Percentiles rank a stretch among this genome's conserved stretches.
Evolutionary conservation across 345 rosid genomes (phyloP).

Genomic region (Populus alba): DNA sequence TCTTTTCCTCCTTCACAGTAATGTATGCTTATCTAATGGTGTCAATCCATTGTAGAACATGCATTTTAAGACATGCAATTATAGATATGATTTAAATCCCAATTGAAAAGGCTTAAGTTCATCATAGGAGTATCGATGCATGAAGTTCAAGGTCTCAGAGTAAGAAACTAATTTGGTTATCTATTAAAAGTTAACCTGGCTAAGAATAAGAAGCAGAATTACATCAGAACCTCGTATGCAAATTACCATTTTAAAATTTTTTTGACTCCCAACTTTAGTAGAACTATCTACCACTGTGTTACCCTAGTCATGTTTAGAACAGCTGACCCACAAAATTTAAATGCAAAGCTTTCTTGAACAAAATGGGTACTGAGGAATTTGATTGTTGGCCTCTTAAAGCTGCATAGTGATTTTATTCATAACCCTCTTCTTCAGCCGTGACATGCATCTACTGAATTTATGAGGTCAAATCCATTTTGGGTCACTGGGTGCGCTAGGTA

Average conservation of each 20-base stretch:
- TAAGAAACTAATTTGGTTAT: background rate
- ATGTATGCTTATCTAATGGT: background rate
- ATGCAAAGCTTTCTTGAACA: background rate
- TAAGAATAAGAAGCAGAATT: background rate
- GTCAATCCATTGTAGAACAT: background rate
- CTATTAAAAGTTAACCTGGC: background rate
- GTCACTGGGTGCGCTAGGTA: background rate
- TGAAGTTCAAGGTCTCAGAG: background rate
- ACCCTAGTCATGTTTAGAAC: background rate
- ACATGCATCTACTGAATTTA: background rate
- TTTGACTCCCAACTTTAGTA: background rate
- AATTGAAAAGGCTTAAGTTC: background rate
- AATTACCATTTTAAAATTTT: background rate
- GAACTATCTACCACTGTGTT: background rate
- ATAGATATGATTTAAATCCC: background rate
- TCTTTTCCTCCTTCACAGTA: background rate
- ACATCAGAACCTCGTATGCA: background rate
- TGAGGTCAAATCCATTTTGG: constrained; percentile 2
- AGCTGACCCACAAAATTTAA: background rate
- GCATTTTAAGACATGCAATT: background rate
- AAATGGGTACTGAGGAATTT: background rate
- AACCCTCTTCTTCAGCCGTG: background rate
- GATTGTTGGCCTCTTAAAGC: background rate
- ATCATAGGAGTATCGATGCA: background rate
- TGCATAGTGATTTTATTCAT: background rate